phyloP scores from a whole-genome alignment of 768 basidiomycete species.

The Leccinum longicurvipes region DNA sequence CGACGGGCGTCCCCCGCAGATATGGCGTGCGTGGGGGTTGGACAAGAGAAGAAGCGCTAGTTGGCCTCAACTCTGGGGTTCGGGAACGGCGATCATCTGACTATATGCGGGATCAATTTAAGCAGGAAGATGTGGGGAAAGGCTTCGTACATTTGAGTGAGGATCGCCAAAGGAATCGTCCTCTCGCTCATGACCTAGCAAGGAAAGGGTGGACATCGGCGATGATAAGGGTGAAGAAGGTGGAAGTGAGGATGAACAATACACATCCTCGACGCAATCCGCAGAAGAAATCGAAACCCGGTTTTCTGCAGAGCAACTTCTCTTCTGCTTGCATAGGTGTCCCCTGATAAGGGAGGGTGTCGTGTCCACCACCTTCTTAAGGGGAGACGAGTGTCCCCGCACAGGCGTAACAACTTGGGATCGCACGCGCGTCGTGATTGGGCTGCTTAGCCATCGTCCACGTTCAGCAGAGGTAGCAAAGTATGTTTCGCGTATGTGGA shows the following conservation, averaged over 20 bases:
- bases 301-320: neutral
- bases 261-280: conserved; percentile 18
- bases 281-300: conserved; percentile 1
- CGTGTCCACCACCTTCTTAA: conserved; percentile 8
- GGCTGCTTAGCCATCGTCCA: conserved; percentile 55
- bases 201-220: conserved; percentile 37
- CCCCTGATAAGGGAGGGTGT: conserved; percentile 3
- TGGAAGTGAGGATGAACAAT: conserved; percentile 24
- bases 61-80: conserved; percentile 13
- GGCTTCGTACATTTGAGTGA: conserved; percentile 29
- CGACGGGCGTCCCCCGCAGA: neutral
- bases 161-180: conserved; percentile 11
- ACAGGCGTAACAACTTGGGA: conserved; percentile 11
- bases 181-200: conserved; percentile 27
- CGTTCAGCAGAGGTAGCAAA: conserved; percentile 58
- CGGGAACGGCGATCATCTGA: conserved; percentile 6
- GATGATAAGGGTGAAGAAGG: conserved; percentile 47
- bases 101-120: conserved; percentile 11
- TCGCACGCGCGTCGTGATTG: conserved; percentile 31
- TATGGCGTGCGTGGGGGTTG: conserved; percentile 3
- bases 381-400: conserved; percentile 24
- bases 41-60: conserved; percentile 11
- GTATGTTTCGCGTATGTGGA: conserved; percentile 44
- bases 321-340: conserved; percentile 1
- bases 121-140: conserved; percentile 1